Evolutionary conservation across 225 moss, liverwort and hornwort species (phyloP).

Genomic region (Physcomitrium patens): DNA sequence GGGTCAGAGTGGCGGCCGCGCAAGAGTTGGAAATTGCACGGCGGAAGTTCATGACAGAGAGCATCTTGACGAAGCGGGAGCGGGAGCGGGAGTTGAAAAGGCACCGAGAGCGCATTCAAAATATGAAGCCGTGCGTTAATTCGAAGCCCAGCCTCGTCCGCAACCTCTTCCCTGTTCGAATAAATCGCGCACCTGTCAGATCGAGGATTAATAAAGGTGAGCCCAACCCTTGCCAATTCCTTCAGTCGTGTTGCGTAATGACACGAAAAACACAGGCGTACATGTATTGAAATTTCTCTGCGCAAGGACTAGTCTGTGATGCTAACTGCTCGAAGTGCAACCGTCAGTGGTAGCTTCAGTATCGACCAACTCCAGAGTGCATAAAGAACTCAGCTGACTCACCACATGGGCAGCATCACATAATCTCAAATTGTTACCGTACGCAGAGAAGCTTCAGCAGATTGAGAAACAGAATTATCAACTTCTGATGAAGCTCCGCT

Average conservation of each 20-base stretch:
- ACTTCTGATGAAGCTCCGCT: conserved; percentile 55
- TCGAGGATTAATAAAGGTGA: conserved; percentile 46
- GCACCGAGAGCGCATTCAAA: conserved; percentile 55
- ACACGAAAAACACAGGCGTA: too few relatives aligned
- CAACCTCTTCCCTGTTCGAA: conserved; percentile 27
- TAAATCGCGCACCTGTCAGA: conserved; percentile 34
- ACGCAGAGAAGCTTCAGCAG: conserved; percentile 53
- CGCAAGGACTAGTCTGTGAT: too few relatives aligned
- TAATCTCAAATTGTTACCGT: not conserved
- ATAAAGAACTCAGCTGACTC: too few relatives aligned
- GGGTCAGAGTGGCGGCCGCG: conserved; percentile 24
- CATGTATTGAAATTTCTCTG: too few relatives aligned
- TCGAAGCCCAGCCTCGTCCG: conserved; percentile 42
- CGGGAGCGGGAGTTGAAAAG: conserved; percentile 54
- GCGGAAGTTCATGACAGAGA: conserved; percentile 54
- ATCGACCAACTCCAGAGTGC: too few relatives aligned
- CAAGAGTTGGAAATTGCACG: conserved; percentile 41
- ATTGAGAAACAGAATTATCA: conserved; percentile 59
- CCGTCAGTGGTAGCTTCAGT: too few relatives aligned
- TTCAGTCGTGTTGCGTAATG: too few relatives aligned
- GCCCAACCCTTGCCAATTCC: not conserved
- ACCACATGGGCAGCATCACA: not conserved
- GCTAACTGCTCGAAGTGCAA: too few relatives aligned
- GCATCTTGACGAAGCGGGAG: conserved; percentile 49
- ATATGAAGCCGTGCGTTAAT: conserved; percentile 55